Percentiles rank a stretch among this genome's conserved stretches.
Conservation (phyloP, 176 grass and related monocot species). For the Saccharum spontaneum region DNA sequence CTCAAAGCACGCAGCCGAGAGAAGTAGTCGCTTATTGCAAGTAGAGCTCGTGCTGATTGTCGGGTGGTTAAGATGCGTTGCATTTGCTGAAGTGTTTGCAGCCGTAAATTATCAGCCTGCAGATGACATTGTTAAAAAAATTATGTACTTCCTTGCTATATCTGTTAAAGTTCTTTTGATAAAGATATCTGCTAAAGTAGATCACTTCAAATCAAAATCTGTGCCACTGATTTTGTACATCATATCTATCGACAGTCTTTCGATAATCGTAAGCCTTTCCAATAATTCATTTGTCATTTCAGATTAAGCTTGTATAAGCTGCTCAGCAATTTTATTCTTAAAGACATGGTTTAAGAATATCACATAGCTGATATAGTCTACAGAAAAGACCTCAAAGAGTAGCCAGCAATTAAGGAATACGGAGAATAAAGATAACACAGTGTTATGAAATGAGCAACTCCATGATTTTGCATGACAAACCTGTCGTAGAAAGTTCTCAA, state of each 20-base stretch:
- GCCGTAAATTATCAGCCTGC: constrained; percentile 91
- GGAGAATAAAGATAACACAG: constrained; percentile 1
- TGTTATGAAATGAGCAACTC: constrained; percentile 22
- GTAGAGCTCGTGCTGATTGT: constrained; percentile 82
- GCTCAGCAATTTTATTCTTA: not conserved
- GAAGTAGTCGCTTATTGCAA: constrained; percentile 90
- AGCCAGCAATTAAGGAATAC: constrained; percentile 23
- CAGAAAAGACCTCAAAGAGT: not conserved
- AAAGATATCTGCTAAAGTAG: not conserved
- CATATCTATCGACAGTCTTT: not conserved
- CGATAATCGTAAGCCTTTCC: not conserved
- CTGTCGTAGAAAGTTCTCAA: constrained; percentile 90
- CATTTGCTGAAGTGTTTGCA: constrained; percentile 91
- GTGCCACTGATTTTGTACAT: not conserved
- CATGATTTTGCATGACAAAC: constrained; percentile 48
- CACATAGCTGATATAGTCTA: not conserved
- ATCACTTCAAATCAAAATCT: not conserved
- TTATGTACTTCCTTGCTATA: not conserved
- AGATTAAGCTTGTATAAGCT: constrained; percentile 7
- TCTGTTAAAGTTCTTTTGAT: not conserved
- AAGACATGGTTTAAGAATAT: not conserved
- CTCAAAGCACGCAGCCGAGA: constrained; percentile 77
- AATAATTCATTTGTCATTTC: not conserved
- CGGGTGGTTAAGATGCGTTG: constrained; percentile 85
- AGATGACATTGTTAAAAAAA: constrained; percentile 36